Conservation (phyloP, 2,329 filamentous ascomycete genomes). For the Neofusicoccum laricinum region DNA sequence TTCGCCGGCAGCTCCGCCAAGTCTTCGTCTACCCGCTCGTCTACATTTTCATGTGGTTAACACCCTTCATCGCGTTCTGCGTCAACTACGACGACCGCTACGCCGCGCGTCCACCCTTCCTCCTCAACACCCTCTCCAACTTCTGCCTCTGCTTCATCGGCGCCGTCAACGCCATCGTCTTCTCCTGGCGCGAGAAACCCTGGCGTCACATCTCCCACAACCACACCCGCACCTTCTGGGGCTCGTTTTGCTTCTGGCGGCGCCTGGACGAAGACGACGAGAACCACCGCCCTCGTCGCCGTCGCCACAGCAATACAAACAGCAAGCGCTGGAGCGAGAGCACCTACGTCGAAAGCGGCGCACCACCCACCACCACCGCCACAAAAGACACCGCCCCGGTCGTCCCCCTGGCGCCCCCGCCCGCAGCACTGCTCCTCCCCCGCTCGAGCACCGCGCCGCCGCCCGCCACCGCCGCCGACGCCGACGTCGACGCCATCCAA, state of each 20-base stretch:
- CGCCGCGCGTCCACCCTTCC: conserved; percentile 53
- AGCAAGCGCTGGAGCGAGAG: background rate
- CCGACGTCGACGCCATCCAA: background rate
- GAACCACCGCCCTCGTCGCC: background rate
- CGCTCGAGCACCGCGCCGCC: background rate
- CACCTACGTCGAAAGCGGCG: background rate
- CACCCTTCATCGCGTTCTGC: conserved; percentile 66
- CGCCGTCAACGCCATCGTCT: conserved; percentile 65
- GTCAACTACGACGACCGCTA: conserved; percentile 56
- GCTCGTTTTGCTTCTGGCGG: conserved; percentile 24
- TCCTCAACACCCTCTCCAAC: conserved; percentile 54
- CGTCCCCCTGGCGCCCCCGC: background rate
- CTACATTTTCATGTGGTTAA: conserved; percentile 69
- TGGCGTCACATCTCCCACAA: conserved; percentile 58
- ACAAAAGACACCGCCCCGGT: background rate
- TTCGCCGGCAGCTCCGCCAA: conserved; percentile 66
- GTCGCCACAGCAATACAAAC: too few relatives aligned
- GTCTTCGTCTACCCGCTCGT: conserved; percentile 74
- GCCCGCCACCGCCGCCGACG: too few relatives aligned
- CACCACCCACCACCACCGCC: too few relatives aligned
- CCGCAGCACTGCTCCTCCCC: background rate
- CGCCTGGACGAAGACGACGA: background rate
- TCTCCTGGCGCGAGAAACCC: conserved; percentile 67
- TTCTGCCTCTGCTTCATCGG: conserved; percentile 65
- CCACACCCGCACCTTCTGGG: conserved; percentile 42